Conservation (phyloP, 148 eudicot species). For the Rhododendron simsii region DNA sequence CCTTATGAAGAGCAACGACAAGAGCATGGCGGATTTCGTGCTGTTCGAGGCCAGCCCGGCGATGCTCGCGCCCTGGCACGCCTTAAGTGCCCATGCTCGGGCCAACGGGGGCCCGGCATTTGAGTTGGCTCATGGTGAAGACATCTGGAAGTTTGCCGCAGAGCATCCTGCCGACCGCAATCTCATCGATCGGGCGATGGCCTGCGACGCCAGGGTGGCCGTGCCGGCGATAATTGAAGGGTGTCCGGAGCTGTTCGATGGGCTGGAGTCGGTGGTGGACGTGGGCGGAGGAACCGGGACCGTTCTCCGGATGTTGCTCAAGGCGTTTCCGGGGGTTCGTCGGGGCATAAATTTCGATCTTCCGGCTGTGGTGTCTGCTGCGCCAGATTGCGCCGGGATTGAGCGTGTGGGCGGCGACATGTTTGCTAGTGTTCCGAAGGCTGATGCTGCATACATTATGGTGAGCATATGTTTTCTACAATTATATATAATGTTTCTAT, state of each 20-base stretch:
- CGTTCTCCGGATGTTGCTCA: slow-evolving; percentile 28
- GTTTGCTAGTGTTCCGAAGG: slow-evolving; percentile 43
- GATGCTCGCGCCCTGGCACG: slow-evolving; percentile 56
- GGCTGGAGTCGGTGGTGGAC: slow-evolving; percentile 49
- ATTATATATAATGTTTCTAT: background rate
- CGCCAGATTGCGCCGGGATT: slow-evolving; percentile 21
- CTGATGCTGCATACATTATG: too few species aligned
- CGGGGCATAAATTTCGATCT: slow-evolving; percentile 68
- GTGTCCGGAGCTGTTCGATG: slow-evolving; percentile 40
- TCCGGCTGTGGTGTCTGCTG: slow-evolving; percentile 46
- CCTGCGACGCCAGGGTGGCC: slow-evolving; percentile 38
- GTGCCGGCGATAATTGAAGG: slow-evolving; percentile 33
- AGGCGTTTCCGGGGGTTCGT: slow-evolving; percentile 44
- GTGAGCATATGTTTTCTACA: too few species aligned
- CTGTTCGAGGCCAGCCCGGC: slow-evolving; percentile 37
- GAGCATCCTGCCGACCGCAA: slow-evolving; percentile 31
- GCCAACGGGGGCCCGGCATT: slow-evolving; percentile 23
- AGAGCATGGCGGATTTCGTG: slow-evolving; percentile 41
- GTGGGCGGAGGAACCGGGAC: slow-evolving; percentile 80
- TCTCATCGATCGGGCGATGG: slow-evolving; percentile 62
- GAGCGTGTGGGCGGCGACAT: slow-evolving; percentile 56
- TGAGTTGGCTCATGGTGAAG: slow-evolving; percentile 38
- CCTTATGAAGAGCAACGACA: slow-evolving; percentile 19
- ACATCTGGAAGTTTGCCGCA: slow-evolving; percentile 46
- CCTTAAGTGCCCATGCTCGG: slow-evolving; percentile 32